A percentile compares a stretch with the other conserved stretches of the same genome.
These are phyloP conservation scores for Acanthamoeba culbertsoni DNA, from an alignment of 208 protist genomes.

Conservation along the genomic window DNA sequence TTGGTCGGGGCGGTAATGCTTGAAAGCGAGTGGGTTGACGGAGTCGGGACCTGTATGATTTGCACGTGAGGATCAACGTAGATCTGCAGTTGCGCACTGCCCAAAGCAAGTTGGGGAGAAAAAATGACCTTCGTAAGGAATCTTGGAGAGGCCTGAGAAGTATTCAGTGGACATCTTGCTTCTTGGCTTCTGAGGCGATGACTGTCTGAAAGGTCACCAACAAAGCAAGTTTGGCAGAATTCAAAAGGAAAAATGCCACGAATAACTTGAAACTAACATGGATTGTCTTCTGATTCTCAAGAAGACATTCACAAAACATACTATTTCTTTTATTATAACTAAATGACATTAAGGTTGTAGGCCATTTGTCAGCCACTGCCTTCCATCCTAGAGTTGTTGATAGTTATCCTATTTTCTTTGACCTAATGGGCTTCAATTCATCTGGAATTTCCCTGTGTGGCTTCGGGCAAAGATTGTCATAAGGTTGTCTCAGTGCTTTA, in stretches of 20 bases:
- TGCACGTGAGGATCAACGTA: not conserved
- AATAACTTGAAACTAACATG: no score
- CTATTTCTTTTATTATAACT: no score
- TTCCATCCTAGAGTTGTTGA: no score
- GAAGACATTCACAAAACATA: no score
- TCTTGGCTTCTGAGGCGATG: not conserved
- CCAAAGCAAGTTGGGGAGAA: not conserved
- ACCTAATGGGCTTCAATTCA: no score
- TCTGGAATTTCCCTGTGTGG: no score
- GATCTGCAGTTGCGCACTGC: not conserved
- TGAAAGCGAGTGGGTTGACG: slow-evolving; percentile 48
- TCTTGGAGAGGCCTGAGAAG: not conserved
- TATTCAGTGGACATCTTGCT: not conserved
- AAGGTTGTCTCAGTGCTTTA: no score
- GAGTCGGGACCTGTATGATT: slow-evolving; percentile 41
- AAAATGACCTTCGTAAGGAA: not conserved
- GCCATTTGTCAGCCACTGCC: no score
- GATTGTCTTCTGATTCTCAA: no score
- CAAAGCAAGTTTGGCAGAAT: not conserved
- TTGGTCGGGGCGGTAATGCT: slow-evolving; percentile 62
- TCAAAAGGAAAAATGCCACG: not conserved
- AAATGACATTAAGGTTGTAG: no score
- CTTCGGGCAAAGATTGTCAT: no score
- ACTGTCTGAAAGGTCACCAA: not conserved
- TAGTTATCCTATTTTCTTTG: no score